Percentiles rank a stretch among this genome's conserved stretches.
Conservation (phyloP, 2,329 filamentous ascomycete species). For the Curvularia eragrostidis region DNA sequence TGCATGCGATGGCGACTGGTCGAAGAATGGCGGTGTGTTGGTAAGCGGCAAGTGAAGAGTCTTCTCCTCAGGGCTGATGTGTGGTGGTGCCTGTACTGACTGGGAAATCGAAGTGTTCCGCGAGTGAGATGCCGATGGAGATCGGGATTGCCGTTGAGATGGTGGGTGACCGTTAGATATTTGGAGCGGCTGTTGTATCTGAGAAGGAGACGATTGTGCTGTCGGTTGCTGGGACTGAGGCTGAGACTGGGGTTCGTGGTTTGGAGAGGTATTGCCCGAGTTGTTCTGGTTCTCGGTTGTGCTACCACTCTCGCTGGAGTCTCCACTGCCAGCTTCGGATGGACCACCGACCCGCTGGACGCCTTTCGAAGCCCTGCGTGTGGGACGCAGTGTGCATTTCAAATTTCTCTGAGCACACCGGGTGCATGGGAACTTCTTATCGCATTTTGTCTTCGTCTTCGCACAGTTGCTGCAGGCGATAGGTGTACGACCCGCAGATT, state of each 20-base stretch:
- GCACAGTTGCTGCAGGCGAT: slow-evolving; percentile 62
- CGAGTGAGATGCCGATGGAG: slow-evolving; percentile 40
- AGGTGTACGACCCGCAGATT: slow-evolving; percentile 59
- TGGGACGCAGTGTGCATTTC: slow-evolving; percentile 56
- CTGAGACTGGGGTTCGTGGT: slow-evolving; percentile 33
- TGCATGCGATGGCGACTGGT: slow-evolving; percentile 50
- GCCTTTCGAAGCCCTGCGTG: slow-evolving; percentile 56
- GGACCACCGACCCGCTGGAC: slow-evolving; percentile 38
- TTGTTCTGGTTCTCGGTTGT: slow-evolving; percentile 40
- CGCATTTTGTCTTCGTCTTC: slow-evolving; percentile 62
- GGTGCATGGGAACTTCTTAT: slow-evolving; percentile 62
- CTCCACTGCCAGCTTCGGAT: slow-evolving; percentile 38
- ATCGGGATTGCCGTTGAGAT: slow-evolving; percentile 43
- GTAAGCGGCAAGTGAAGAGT: slow-evolving; percentile 34
- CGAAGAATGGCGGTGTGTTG: slow-evolving; percentile 51
- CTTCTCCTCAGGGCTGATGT: slow-evolving; percentile 46
- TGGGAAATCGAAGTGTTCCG: slow-evolving; percentile 43
- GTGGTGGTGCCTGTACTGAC: slow-evolving; percentile 39
- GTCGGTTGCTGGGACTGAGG: slow-evolving; percentile 32
- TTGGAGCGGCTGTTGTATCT: slow-evolving; percentile 24
- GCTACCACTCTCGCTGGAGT: slow-evolving; percentile 45
- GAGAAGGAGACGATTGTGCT: slow-evolving; percentile 31
- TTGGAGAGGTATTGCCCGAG: slow-evolving; percentile 47
- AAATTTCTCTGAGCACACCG: slow-evolving; percentile 59
- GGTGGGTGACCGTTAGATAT: slow-evolving; percentile 24